phyloP scores from a whole-genome alignment of 768 basidiomycete genomes.

The Termitomyces sp. region DNA sequence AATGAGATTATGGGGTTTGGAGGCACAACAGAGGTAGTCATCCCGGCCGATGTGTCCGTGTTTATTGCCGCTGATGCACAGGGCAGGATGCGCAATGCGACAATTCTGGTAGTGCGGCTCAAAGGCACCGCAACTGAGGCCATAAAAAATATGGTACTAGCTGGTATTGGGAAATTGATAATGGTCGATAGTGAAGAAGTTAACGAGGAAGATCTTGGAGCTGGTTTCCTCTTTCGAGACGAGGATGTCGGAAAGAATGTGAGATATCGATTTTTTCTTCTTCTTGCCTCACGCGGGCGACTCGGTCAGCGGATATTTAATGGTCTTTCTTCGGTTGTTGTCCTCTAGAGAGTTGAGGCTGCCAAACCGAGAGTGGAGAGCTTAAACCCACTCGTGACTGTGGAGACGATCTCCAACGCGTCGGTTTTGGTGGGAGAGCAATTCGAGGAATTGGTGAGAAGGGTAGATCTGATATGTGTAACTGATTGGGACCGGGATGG shows the following conservation, averaged over 20 bases:
- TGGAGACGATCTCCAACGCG: slow-evolving; percentile 63
- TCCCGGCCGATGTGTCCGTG: slow-evolving; percentile 11
- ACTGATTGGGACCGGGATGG: slow-evolving; percentile 74
- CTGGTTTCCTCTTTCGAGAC: slow-evolving; percentile 92
- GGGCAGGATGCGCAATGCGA: slow-evolving; percentile 88
- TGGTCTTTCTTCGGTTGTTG: slow-evolving; percentile 37
- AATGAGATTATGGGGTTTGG: slow-evolving; percentile 96
- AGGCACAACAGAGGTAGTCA: slow-evolving; percentile 84
- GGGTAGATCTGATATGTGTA: slow-evolving; percentile 83
- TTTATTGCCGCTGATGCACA: slow-evolving; percentile 19
- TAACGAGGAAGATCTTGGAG: slow-evolving; percentile 81
- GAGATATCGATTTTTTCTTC: slow-evolving; percentile 21
- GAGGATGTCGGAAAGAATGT: slow-evolving; percentile 92
- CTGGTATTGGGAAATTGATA: slow-evolving; percentile 89
- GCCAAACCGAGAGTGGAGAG: slow-evolving; percentile 84
- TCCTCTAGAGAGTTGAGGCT: slow-evolving; percentile 74
- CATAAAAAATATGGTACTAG: slow-evolving; percentile 96
- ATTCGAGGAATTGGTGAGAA: slow-evolving; percentile 58
- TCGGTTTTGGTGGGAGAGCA: slow-evolving; percentile 47
- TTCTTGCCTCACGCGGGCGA: slow-evolving; percentile 5
- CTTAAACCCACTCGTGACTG: slow-evolving; percentile 87
- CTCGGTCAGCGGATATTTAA: slow-evolving; percentile 31
- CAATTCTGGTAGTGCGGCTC: slow-evolving; percentile 78
- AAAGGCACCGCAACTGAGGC: slow-evolving; percentile 88
- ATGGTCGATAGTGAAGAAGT: slow-evolving; percentile 80